phyloP scores from a whole-genome alignment of 768 basidiomycete species.

The Mrakia hoshinonis region DNA sequence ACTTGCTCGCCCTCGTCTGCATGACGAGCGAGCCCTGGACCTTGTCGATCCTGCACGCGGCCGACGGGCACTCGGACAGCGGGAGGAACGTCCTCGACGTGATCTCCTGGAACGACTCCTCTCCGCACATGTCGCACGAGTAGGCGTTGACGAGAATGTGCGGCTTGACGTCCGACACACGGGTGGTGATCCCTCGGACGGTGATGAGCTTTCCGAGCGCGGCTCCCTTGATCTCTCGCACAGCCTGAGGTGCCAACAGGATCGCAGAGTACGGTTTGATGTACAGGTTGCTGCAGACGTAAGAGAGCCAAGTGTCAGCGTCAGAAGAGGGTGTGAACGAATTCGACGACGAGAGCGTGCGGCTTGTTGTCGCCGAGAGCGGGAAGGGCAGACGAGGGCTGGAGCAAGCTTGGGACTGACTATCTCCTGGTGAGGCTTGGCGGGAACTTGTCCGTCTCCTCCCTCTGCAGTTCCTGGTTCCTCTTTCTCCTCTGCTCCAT shows the following conservation, averaged over 20 bases:
- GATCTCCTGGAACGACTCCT: slow-evolving; percentile 97
- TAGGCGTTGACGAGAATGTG: slow-evolving; percentile 95
- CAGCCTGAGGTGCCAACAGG: slow-evolving; percentile 56
- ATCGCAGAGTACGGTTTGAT: slow-evolving; percentile 61
- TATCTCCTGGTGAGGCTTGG: slow-evolving; percentile 87
- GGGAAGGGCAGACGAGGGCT: background rate
- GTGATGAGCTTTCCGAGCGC: slow-evolving; percentile 91
- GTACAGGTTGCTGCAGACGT: slow-evolving; percentile 67
- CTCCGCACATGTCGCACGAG: slow-evolving; percentile 94
- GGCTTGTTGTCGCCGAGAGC: background rate
- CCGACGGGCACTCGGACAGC: slow-evolving; percentile 75
- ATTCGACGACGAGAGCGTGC: background rate
- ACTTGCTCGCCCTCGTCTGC: slow-evolving; percentile 95
- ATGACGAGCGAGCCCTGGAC: slow-evolving; percentile 87
- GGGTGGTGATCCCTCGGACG: slow-evolving; percentile 93
- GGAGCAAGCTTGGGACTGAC: slow-evolving; percentile 49
- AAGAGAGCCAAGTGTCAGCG: too few species aligned
- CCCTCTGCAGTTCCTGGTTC: slow-evolving; percentile 55
- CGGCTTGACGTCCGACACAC: slow-evolving; percentile 97
- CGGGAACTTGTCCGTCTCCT: slow-evolving; percentile 70
- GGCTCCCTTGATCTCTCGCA: slow-evolving; percentile 75
- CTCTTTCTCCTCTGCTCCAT: slow-evolving; percentile 84
- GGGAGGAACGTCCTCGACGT: slow-evolving; percentile 83
- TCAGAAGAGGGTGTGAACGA: slow-evolving; percentile 10
- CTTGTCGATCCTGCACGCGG: slow-evolving; percentile 75